phyloP scores from a whole-genome alignment of 352 stramenopile species.

The Pythium apleroticum region DNA sequence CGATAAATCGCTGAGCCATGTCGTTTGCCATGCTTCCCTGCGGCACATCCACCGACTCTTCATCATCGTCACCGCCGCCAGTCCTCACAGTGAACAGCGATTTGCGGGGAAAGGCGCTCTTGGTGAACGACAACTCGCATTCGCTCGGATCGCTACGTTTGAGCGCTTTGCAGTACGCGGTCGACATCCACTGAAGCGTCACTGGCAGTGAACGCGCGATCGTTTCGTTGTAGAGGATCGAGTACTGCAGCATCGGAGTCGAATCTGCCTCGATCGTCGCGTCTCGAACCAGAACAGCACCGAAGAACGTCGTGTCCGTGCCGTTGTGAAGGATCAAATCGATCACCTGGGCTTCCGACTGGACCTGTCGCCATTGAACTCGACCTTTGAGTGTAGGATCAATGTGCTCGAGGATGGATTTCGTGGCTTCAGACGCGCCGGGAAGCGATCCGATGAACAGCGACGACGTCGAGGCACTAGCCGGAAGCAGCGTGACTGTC shows the following conservation, averaged over 20 bases:
- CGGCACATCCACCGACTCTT: slow-evolving; percentile 9
- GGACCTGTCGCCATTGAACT: slow-evolving; percentile 25
- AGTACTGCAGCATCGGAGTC: slow-evolving; percentile 32
- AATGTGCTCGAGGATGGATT: slow-evolving; percentile 21
- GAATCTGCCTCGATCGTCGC: slow-evolving; percentile 29
- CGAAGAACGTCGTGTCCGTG: slow-evolving; percentile 48
- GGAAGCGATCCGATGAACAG: slow-evolving; percentile 39
- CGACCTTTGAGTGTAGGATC: background rate
- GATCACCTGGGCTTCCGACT: slow-evolving; percentile 34
- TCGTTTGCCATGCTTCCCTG: slow-evolving; percentile 24
- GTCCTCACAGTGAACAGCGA: slow-evolving; percentile 10
- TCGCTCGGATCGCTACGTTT: background rate
- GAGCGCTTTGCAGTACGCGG: slow-evolving; percentile 51
- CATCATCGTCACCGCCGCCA: slow-evolving; percentile 5
- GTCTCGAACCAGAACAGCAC: slow-evolving; percentile 51
- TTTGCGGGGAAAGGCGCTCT: slow-evolving; percentile 40
- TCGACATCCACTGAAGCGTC: slow-evolving; percentile 52
- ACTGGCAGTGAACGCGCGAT: slow-evolving; percentile 62
- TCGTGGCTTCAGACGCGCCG: slow-evolving; percentile 13
- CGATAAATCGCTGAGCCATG: slow-evolving; percentile 86
- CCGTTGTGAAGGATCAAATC: slow-evolving; percentile 39
- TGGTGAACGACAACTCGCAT: slow-evolving; percentile 53
- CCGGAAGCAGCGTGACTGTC: slow-evolving; percentile 46
- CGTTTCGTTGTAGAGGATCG: slow-evolving; percentile 69
- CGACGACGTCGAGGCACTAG: slow-evolving; percentile 36